A percentile compares a stretch with the other conserved stretches of the same genome.
Conservation (phyloP, 257 asterid species). For the Primulina tabacum region DNA sequence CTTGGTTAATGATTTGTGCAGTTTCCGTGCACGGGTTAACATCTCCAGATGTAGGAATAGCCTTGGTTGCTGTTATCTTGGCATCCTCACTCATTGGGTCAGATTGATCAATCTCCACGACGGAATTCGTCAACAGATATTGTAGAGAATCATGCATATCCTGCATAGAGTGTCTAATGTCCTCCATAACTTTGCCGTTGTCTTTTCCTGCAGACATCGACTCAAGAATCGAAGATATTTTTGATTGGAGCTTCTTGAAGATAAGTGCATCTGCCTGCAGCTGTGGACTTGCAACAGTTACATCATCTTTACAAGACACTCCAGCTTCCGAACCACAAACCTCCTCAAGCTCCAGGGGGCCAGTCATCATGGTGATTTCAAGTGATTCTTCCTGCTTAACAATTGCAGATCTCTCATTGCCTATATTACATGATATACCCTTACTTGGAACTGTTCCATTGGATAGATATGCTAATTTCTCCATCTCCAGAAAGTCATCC, state of each 20-base stretch:
- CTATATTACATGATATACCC: conserved; percentile 32
- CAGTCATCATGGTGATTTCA: neutral
- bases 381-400: neutral
- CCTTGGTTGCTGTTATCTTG: conserved; percentile 32
- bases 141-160: conserved; percentile 43
- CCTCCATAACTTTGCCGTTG: conserved; percentile 45
- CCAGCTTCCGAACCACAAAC: conserved; percentile 30
- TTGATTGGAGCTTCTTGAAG: conserved; percentile 51
- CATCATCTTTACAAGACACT: conserved; percentile 28
- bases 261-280: conserved; percentile 36
- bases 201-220: conserved; percentile 54
- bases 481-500: conserved; percentile 99
- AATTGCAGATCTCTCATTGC: conserved; percentile 8
- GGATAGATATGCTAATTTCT: conserved; percentile 71
- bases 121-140: conserved; percentile 32
- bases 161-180: conserved; percentile 51
- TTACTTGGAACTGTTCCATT: conserved; percentile 38
- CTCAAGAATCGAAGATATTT: conserved; percentile 58
- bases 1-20: conserved; percentile 38
- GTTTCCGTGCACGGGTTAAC: conserved; percentile 28
- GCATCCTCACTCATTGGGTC: conserved; percentile 31
- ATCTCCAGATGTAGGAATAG: conserved; percentile 31
- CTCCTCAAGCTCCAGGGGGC: conserved; percentile 25
- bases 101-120: conserved; percentile 29
- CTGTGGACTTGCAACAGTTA: conserved; percentile 30